phyloP scores from a whole-genome alignment of 2,329 filamentous ascomycete genomes.

The Thielaviopsis populi region DNA sequence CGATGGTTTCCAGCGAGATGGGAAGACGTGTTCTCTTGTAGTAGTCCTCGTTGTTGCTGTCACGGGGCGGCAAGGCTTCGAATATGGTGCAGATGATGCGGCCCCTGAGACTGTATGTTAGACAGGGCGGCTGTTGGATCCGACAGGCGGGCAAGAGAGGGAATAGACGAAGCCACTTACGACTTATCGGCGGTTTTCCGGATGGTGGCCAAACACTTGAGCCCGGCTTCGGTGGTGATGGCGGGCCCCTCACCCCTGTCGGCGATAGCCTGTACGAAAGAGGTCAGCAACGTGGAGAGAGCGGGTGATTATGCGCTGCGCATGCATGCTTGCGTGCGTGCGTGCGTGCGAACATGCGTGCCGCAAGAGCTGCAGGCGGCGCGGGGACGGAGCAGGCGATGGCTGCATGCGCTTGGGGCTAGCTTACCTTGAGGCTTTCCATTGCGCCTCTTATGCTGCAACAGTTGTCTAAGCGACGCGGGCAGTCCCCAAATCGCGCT shows the following conservation, averaged over 20 bases:
- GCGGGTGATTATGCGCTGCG: not conserved
- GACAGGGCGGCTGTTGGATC: constrained; percentile 17
- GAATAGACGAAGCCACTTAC: constrained; percentile 33
- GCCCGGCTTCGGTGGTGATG: constrained; percentile 55
- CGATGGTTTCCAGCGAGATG: constrained; percentile 61
- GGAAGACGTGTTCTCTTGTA: constrained; percentile 65
- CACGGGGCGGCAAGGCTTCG: constrained; percentile 51
- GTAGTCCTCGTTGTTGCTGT: constrained; percentile 51
- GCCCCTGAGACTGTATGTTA: constrained; percentile 36
- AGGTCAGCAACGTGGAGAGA: constrained; percentile 24
- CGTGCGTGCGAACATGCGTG: not conserved
- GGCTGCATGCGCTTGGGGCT: not conserved
- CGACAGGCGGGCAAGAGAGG: not conserved
- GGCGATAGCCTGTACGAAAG: constrained; percentile 22
- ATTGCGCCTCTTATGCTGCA: constrained; percentile 12
- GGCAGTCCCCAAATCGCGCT: not conserved
- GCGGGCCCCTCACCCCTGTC: constrained; percentile 46
- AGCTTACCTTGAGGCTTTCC: constrained; percentile 14
- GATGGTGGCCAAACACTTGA: constrained; percentile 60
- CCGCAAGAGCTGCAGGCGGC: not conserved
- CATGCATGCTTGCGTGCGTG: not conserved
- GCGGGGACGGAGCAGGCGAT: not conserved
- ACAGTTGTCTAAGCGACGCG: constrained; percentile 6
- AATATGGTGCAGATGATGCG: constrained; percentile 63
- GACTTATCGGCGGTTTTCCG: constrained; percentile 67